Base-by-base conservation (phyloP, 2,329 filamentous ascomycete genomes). In the Fusarium goolgardi region DNA sequence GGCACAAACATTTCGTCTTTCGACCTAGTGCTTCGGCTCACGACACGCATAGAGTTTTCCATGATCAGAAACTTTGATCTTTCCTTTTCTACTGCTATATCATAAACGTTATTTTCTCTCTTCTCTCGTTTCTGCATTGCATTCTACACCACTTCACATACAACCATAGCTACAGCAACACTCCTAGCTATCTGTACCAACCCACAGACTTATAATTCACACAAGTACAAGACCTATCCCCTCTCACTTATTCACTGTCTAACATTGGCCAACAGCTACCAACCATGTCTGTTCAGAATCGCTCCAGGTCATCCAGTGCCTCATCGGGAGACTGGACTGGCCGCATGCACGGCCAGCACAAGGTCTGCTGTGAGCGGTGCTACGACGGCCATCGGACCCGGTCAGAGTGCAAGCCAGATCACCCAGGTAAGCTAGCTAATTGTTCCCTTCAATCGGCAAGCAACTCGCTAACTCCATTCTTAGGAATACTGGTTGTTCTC, bases 191-290 rank as follows among this genome's bases (percentile, higher is more conserved):
- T 44, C 40, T 27, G 10, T n/a, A 27, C 10, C 16, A 44, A 23
- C 10, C 23, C 23, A n/a, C 10, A 27, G 16, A 44, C 8, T n/a
- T 12, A n/a, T 11, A 16, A 23, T 23, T 3, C 18, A 16, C 4
- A 16, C 4, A 18, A 25, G 4, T 41, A 18, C 7, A 8, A 18
- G 15, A 5, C 1, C 11, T 16, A 8, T 16, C 0, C 15, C 15
- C 8, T 25, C 7, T 25, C 1, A 3, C 5, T 6, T 21, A 0
- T 10, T 11, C 15, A 10, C 15, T 6, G 2, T 11, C 21, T 25
- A 40, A 25, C 5, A 25, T 25, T 41, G 8, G 4, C 9, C 10
- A 25, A n/a, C 13, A 44, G 23, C 16, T n/a, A 27, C 16, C 40
- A 18, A 5, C 6, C 40, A 44, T 44, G 40, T n/a, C 40, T 44